These are phyloP conservation scores for Barnettozyma sp. DNA, from an alignment of 805 yeast genomes.

Conservation along the genomic window DNA sequence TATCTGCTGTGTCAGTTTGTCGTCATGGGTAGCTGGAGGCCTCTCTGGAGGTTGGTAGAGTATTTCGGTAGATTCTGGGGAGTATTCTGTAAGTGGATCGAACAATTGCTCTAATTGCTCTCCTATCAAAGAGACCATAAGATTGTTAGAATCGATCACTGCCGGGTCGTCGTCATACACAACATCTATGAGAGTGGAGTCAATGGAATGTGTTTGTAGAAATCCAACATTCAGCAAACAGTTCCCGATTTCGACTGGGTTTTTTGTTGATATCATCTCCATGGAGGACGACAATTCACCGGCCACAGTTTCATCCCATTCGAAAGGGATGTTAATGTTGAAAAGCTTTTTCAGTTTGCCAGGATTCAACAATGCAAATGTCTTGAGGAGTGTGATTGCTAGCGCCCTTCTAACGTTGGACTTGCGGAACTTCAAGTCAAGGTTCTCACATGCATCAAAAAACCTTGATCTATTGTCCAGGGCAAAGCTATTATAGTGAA, in stretches of 20 bases:
- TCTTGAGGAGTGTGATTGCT: conserved; percentile 66
- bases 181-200: conserved; percentile 62
- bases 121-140: conserved; percentile 69
- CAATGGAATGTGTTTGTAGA: conserved; percentile 40
- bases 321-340: conserved; percentile 22
- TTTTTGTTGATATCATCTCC: conserved; percentile 42
- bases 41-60: conserved; percentile 55
- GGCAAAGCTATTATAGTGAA: conserved; percentile 51
- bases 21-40: conserved; percentile 24
- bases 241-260: conserved; percentile 53
- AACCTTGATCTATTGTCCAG: conserved; percentile 56
- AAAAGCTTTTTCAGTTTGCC: conserved; percentile 13
- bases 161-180: conserved; percentile 52
- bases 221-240: conserved; percentile 51
- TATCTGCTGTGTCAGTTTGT: conserved; percentile 41
- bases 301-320: conserved; percentile 79
- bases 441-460: conserved; percentile 72
- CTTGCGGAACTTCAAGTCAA: conserved; percentile 39
- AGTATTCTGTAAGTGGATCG: conserved; percentile 84
- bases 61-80: conserved; percentile 79
- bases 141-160: conserved; percentile 62
- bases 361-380: conserved; percentile 50
- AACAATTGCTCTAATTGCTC: conserved; percentile 82
- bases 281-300: conserved; percentile 71
- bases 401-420: conserved; percentile 66